Evolutionary conservation across 2,329 filamentous ascomycete genomes (phyloP).

Genomic region (Talaromyces sp.): DNA sequence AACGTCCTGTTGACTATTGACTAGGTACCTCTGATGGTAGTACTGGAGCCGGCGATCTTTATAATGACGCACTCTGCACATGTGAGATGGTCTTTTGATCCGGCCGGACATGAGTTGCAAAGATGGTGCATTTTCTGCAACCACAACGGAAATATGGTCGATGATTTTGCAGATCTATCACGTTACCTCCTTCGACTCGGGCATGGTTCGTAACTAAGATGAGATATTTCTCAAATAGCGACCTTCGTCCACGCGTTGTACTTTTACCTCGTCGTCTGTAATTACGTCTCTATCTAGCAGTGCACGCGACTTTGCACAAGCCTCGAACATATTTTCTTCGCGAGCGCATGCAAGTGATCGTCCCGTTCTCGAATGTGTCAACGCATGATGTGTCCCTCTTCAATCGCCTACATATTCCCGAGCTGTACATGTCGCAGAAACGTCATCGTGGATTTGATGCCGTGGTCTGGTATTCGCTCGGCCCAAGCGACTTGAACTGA

Average conservation of each 20-base stretch:
- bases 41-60: slow-evolving; percentile 18
- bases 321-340: background rate
- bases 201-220: background rate
- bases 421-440: no score
- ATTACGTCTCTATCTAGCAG: background rate
- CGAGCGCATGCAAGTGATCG: background rate
- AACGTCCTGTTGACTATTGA: slow-evolving; percentile 32
- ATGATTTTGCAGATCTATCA: background rate
- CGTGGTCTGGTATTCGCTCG: background rate
- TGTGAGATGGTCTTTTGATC: slow-evolving; percentile 39
- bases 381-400: background rate
- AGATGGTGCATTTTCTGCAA: slow-evolving; percentile 26
- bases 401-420: no score
- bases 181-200: background rate
- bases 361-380: background rate
- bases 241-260: background rate
- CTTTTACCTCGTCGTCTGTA: background rate
- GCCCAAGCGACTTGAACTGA: background rate
- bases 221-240: no score
- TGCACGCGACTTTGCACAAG: background rate
- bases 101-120: slow-evolving; percentile 40
- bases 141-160: background rate
- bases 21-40: background rate
- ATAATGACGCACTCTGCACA: slow-evolving; percentile 38
- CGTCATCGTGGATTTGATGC: background rate